Evolutionary conservation across 2,329 filamentous ascomycete genomes (phyloP), one percentile per base, ranked within the genome.

Genomic region (Penicillium olsonii): DNA sequence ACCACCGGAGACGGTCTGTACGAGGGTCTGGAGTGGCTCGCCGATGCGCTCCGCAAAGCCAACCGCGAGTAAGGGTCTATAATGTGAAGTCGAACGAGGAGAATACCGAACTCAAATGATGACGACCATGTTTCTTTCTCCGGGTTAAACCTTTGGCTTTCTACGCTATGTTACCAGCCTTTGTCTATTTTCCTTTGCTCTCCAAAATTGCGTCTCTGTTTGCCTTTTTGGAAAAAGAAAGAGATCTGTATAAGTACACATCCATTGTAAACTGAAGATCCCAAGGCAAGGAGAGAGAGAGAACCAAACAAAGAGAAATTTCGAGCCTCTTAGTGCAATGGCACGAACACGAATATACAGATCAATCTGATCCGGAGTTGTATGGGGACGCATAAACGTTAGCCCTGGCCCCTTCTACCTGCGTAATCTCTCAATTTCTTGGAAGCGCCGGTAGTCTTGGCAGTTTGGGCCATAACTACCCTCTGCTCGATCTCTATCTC

Each of bases 1-100:
- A 97, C 94, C 65, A 96, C 92, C 63, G 92, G 92, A 84, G 94
- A 97, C 77, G 92, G 92, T 90, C 88, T 97, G 69, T 97, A 97
- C 78, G 92, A 97, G 81, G 92, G 92, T 86, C 90, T 97, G 69
- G 92, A 92, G 80, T 92, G 89, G 88, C 85, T 92, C 70, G 87
- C 87, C 74, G 87, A 84, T 74, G 88, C 87, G 69, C 85, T 94
- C 75, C 84, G 87, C 76, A 92, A 92, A 83, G 71, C 74, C 53
- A 75, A 75, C 62, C 75, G 74, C 68, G 72, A 75, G 60, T 78
- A 75, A 69, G 65, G 59, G 60, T 58, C 55, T 61, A 58, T 64
- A 63, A 63, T 67, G 57, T 59, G 52, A 68, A 59, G 59, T 59
- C 60, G 61, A 64, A 58, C 41, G 42, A 44, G 45, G 59, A 58